Evolutionary conservation across 805 yeast genomes (phyloP), one percentile per base, ranked within the genome.

Genomic region (Ogataea naganishii): DNA sequence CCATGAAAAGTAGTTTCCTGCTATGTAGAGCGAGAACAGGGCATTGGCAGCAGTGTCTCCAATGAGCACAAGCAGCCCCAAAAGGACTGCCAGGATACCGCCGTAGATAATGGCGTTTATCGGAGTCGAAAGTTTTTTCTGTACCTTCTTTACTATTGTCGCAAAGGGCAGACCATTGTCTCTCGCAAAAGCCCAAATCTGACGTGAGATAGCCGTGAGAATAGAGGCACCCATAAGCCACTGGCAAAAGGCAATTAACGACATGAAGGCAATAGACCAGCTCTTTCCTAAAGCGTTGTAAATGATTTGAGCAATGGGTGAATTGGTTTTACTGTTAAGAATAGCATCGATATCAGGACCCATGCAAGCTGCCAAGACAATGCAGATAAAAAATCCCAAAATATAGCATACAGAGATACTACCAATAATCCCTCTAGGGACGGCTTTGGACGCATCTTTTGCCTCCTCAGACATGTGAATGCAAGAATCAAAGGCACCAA

Each of bases 391-490:
- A 50, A 57, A 63, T 5, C 71, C 71, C 14, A 62, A 36, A n/a
- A 55, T 26, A 49, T 58, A 52, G 39, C 70, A 64, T 4, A 51
- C 53, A 6, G 49, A 18, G 30, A 63, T 62, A 18, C 64, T 53
- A 14, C 70, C 69, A 16, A 62, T 43, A 17, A 65, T 63, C 8
- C 70, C 71, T 15, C 49, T 42, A 9, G 71, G 69, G 13, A 41
- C 57, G 7, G 59, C 49, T 20, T 44, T 43, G 7, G 59, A 48
- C 7, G 69, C 64, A 36, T 59, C 49, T 19, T 44, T 46, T 20
- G 66, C 62, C 40, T 63, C 68, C 42, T 64, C 72, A 8, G 63
- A 50, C 60, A 64, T 62, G 45, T 65, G 71, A 27, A 65, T 60
- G 31, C 63, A 58, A 11, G 67, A 59, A 40, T 65, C 70, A 39